Evolutionary conservation across 768 basidiomycete species (phyloP), one percentile per base, ranked within the genome.

Genomic region (Psilocybe sp.): DNA sequence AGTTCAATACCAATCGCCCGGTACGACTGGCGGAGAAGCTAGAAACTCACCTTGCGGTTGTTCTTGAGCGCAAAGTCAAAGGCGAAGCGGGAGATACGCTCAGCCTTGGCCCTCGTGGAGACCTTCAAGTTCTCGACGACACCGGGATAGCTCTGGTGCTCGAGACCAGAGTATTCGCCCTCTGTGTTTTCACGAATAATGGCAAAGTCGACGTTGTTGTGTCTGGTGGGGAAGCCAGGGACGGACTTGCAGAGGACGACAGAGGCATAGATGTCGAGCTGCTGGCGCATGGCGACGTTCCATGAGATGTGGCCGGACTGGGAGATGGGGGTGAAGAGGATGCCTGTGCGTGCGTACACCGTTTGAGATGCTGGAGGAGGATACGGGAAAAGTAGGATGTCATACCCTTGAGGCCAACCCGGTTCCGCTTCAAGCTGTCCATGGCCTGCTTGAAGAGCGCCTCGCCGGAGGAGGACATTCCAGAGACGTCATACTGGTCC

Each of bases 121-220:
- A 99, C 92, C 75, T 99, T 99, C 73, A 99, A 78, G 66, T 82
- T 90, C 76, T 99, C 97, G 38, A 99, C 97, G 55, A 99, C 97
- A 67, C 97, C 97, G 10, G 97, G 97, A 70, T 87, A 97, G 64
- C 90, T 92, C 75, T 93, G 91, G 72, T 99, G 97, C 68, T 99
- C 97, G 53, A 99, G 75, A 41, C 97, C 97, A 55, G 95, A 97
- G 74, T 99, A 99, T 75, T 99, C 97, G 57, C 97, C 97, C 78
- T 99, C 97, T 13, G 97, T 99, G 75, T 99, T 99, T 72, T 99
- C 97, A 71, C 97, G 93, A 64, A 99, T 98, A 70, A 99, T 95
- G 62, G 92, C 95, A 67, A 98, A 97, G 73, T 99, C 96, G 65
- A 99, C 97, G 64, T 96, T 90, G 52, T 84, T 77, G 72, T 99